Conservation (phyloP, 805 yeast genomes). For the Blastobotrys muscicola region DNA sequence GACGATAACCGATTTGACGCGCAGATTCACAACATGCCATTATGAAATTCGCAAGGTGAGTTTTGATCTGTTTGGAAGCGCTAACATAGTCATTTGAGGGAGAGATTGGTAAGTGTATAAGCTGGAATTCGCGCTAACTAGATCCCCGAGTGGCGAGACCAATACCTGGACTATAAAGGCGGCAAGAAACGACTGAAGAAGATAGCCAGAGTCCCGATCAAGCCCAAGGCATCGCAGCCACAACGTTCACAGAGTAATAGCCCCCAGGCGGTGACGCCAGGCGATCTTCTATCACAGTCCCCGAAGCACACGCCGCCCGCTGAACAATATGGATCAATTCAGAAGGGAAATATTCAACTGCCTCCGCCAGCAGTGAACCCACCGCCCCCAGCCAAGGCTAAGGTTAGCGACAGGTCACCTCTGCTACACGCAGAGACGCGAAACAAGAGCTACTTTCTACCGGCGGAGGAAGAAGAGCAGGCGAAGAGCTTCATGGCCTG, state of each 20-base stretch:
- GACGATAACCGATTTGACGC: not conserved
- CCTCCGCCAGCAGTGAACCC: conserved; percentile 24
- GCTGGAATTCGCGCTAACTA: not conserved
- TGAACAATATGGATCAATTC: not conserved
- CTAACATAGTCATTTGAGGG: conserved; percentile 20
- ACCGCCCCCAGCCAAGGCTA: conserved; percentile 2
- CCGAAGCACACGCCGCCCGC: not conserved
- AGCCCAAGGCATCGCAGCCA: not conserved
- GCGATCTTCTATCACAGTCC: not conserved
- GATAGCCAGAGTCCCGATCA: conserved; percentile 16
- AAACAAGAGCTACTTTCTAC: not conserved
- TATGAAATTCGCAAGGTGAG: conserved; percentile 24
- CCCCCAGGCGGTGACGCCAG: not conserved
- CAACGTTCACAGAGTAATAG: not conserved
- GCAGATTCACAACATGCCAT: not conserved
- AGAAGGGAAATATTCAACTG: conserved; percentile 12
- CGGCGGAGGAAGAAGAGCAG: conserved; percentile 19
- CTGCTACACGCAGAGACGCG: conserved; percentile 9
- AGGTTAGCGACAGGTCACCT: conserved; percentile 19
- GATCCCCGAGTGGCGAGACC: conserved; percentile 38
- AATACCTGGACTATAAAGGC: conserved; percentile 32
- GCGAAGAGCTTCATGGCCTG: conserved; percentile 47
- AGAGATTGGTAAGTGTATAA: conserved; percentile 18
- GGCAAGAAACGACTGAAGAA: conserved; percentile 47
- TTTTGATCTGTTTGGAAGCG: not conserved